Percentiles rank a stretch among this genome's conserved stretches.
Evolutionary conservation across 2,329 filamentous ascomycete species (phyloP).

Genomic region (Sordariomycetes sp.): DNA sequence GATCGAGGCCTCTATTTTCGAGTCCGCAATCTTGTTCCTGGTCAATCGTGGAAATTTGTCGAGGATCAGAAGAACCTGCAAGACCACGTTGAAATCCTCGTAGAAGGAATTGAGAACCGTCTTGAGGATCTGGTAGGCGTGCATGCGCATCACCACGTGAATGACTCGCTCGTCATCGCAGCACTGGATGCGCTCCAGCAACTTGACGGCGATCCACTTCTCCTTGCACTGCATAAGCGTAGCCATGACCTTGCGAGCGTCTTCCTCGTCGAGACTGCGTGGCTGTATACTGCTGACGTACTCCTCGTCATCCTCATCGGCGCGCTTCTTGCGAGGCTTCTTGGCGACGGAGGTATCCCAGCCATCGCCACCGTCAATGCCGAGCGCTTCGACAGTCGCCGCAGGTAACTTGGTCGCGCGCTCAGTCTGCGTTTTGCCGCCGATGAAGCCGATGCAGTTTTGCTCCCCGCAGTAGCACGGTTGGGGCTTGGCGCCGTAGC

Average conservation of each 20-base stretch:
- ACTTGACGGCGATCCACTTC: constrained; percentile 97
- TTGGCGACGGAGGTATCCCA: constrained; percentile 89
- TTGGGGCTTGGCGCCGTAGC: constrained; percentile 93
- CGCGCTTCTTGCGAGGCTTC: constrained; percentile 88
- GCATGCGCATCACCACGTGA: constrained; percentile 87
- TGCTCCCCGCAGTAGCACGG: constrained; percentile 92
- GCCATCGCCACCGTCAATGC: constrained; percentile 83
- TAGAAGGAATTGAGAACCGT: constrained; percentile 76
- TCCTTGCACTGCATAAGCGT: constrained; percentile 96
- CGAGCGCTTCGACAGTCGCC: constrained; percentile 86
- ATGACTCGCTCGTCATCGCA: constrained; percentile 81
- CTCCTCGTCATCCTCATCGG: constrained; percentile 85
- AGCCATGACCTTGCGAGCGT: constrained; percentile 91
- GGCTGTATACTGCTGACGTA: constrained; percentile 86
- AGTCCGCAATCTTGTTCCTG: constrained; percentile 93
- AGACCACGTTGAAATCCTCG: constrained; percentile 80
- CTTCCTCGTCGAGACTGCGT: constrained; percentile 69
- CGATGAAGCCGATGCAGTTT: constrained; percentile 94
- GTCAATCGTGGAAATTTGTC: constrained; percentile 84
- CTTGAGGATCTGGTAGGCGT: constrained; percentile 92
- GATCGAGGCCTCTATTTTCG: constrained; percentile 83
- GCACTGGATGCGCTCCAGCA: constrained; percentile 79
- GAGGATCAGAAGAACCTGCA: constrained; percentile 85
- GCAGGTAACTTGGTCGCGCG: constrained; percentile 85
- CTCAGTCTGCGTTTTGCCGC: constrained; percentile 95